A percentile compares a stretch with the other conserved stretches of the same genome.
These are phyloP conservation scores for Gymnopilus junonius DNA, from an alignment of 768 basidiomycete genomes.

Conservation along the genomic window DNA sequence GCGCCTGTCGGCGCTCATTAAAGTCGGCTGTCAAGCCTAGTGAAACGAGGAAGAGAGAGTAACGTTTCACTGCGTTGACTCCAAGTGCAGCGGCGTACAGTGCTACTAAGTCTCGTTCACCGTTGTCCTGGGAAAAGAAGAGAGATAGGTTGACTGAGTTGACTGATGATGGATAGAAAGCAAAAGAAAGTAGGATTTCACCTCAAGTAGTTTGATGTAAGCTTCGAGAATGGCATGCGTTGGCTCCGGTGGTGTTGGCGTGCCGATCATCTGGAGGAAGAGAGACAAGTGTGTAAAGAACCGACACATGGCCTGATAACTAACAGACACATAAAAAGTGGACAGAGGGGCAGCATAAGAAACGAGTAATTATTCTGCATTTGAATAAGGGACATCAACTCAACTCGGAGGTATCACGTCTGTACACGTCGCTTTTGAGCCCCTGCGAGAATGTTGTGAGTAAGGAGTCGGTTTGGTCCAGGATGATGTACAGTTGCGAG, in stretches of 20 bases:
- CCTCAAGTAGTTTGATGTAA: conserved; percentile 89
- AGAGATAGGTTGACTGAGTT: background rate
- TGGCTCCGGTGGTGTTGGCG: conserved; percentile 71
- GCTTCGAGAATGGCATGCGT: conserved; percentile 85
- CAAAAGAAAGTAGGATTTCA: conserved; percentile 27
- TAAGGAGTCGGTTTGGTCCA: conserved; percentile 68
- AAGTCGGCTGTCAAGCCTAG: conserved; percentile 67
- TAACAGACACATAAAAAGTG: too few species aligned
- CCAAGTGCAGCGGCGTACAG: conserved; percentile 93
- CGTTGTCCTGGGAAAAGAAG: conserved; percentile 58
- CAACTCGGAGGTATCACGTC: conserved; percentile 57
- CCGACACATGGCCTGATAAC: conserved; percentile 74
- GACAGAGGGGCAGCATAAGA: too few species aligned
- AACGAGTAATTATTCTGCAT: too few species aligned
- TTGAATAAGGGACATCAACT: conserved; percentile 27
- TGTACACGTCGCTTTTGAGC: conserved; percentile 54
- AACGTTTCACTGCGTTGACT: conserved; percentile 89
- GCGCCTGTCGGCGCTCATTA: conserved; percentile 67
- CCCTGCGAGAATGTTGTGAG: conserved; percentile 71
- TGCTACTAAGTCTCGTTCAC: conserved; percentile 85
- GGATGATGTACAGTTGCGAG: conserved; percentile 80
- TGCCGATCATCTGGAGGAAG: conserved; percentile 82
- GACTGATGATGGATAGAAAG: background rate
- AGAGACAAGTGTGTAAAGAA: conserved; percentile 96
- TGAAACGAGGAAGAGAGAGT: conserved; percentile 87